Base-by-base conservation (phyloP, 768 basidiomycete species). In the Trametopsis cervina region DNA sequence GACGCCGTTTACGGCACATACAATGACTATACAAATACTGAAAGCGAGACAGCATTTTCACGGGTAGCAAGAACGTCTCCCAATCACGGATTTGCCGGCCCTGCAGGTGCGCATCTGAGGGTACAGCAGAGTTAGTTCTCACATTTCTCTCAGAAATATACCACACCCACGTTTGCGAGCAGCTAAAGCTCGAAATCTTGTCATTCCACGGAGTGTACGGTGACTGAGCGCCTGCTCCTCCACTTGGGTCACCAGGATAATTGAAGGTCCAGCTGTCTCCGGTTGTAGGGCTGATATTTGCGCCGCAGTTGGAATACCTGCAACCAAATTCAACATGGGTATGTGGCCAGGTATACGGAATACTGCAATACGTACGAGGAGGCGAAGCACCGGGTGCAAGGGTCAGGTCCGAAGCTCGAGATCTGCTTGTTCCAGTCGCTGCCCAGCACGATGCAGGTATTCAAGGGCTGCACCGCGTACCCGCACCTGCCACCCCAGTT, bases 381-480 rank as follows among this genome's bases (percentile, higher is more conserved):
- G 11, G 41, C 41, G 21, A 6, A 2, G 36, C 45, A 46, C 9
- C 7, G 9, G 5, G 45, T 46, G 22, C 45, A 46, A 4, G 4
- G 45, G 38, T 46, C 45, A 3, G 45, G 45, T 4, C 45, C 45
- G 45, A 46, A 37, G 18, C 45, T 46, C 4, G 45, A 46, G 18
- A 46, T 46, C 36, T 46, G 15, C 33, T 46, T 46, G 36, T 46
- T 46, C 45, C 45, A 46, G 33, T 46, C 38, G 37, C 3, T 12
- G 3, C 46, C 45, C 15, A 46, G 45, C 9, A 37, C 36, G 35
- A 46, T 46, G 35, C 45, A 46, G 5, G 4, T 20, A 18, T 25
- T 25, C 17, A 46, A 21, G 10, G 45, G 45, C 36, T 46, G 45
- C 7, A 46, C 45, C 3, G 45, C 45, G 45, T 46, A 46, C 4